phyloP scores from a whole-genome alignment of 768 basidiomycete genomes.

The Solioccasus polychromus region DNA sequence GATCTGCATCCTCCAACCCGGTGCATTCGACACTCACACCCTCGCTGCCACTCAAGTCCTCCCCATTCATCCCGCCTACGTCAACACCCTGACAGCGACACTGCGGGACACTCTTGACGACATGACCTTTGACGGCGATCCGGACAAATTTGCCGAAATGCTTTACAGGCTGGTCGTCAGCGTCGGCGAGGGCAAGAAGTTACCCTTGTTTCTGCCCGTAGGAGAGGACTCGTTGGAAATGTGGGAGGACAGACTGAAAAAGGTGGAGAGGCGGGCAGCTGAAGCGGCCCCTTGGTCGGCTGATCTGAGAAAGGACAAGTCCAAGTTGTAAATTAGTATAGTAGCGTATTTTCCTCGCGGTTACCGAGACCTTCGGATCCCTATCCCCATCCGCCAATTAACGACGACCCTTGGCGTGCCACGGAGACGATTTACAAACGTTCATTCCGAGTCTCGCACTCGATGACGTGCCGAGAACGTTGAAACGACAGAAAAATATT shows the following conservation, averaged over 20 bases:
- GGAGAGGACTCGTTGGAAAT: conserved; percentile 9
- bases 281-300: conserved; percentile 6
- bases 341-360: too few relatives aligned
- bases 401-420: too few relatives aligned
- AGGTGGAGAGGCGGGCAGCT: neutral
- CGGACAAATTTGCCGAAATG: conserved; percentile 11
- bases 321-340: neutral
- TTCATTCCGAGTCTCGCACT: too few relatives aligned
- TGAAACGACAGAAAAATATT: too few relatives aligned
- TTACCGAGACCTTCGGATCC: too few relatives aligned
- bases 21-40: conserved; percentile 15
- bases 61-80: conserved; percentile 8
- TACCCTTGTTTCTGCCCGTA: conserved; percentile 7
- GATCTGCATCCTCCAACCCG: conserved; percentile 17
- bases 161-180: neutral
- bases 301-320: conserved; percentile 6
- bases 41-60: neutral
- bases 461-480: too few relatives aligned
- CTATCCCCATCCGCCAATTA: too few relatives aligned
- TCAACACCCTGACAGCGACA: neutral
- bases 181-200: neutral
- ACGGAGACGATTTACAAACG: too few relatives aligned
- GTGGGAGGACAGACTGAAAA: neutral
- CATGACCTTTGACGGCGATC: conserved; percentile 8
- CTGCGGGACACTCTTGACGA: conserved; percentile 1